A percentile compares a stretch with the other conserved stretches of the same genome.
phyloP scores from a whole-genome alignment of 768 basidiomycete species.

The Suillus clintonianus region DNA sequence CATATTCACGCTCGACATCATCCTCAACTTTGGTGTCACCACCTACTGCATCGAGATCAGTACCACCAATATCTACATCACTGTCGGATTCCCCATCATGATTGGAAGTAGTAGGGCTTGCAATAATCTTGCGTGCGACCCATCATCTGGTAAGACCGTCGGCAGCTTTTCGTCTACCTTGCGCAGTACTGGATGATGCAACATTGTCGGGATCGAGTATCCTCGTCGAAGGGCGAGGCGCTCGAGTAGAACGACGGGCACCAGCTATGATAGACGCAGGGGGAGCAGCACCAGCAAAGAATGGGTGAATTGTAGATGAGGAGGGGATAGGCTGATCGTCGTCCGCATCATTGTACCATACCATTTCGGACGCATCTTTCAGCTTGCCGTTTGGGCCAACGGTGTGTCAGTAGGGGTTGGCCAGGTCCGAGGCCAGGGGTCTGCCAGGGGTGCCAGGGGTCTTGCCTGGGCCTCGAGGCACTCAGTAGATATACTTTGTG shows the following conservation, averaged over 20 bases:
- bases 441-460: no score
- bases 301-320: not conserved
- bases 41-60: not conserved
- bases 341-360: not conserved
- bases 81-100: not conserved
- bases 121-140: not conserved
- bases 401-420: no score
- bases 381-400: not conserved
- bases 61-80: not conserved
- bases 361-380: slow-evolving; percentile 1
- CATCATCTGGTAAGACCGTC: not conserved
- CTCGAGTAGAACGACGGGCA: not conserved
- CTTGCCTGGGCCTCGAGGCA: no score
- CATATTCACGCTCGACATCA: not conserved
- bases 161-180: not conserved
- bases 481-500: no score
- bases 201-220: not conserved
- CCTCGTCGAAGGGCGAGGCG: not conserved
- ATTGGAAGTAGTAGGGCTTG: not conserved
- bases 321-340: not conserved
- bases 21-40: not conserved
- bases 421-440: no score
- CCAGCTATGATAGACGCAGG: not conserved
- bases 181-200: not conserved
- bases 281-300: not conserved